Percentiles rank a stretch among this genome's conserved stretches.
Evolutionary conservation across 306 rosid genomes (phyloP).

Genomic region (Acacia confusa): DNA sequence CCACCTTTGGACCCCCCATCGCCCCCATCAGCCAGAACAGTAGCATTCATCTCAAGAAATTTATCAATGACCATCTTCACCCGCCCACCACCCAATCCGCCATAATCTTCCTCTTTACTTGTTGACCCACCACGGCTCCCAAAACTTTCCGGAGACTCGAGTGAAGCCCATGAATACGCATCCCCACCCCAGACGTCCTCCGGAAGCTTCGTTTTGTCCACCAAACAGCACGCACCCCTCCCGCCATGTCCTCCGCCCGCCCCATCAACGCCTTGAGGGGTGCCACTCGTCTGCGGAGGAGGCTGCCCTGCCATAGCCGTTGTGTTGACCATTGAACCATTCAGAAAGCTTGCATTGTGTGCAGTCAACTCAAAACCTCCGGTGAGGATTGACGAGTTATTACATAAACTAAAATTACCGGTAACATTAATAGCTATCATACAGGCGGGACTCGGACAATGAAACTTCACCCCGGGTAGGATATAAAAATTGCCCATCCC

Average conservation of each 20-base stretch:
- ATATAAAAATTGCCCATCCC: constrained; percentile 95
- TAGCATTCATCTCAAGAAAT: constrained; percentile 71
- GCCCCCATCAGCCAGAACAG: constrained; percentile 83
- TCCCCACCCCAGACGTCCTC: constrained; percentile 99
- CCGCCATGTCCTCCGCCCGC: constrained; percentile 98
- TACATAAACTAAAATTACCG: constrained; percentile 85
- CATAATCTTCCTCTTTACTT: constrained; percentile 78
- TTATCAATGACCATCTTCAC: constrained; percentile 51
- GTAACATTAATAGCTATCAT: constrained; percentile 71
- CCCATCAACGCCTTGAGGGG: constrained; percentile 83
- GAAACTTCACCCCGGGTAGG: constrained; percentile 86
- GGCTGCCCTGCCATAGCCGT: constrained; percentile 85
- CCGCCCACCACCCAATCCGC: constrained; percentile 88
- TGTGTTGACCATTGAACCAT: constrained; percentile 75
- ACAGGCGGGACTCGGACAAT: constrained; percentile 78
- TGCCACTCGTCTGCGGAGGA: constrained; percentile 95
- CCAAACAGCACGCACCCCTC: constrained; percentile 90
- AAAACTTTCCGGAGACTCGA: constrained; percentile 71
- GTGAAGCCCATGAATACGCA: constrained; percentile 86
- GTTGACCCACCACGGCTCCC: constrained; percentile 89
- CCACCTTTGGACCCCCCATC: constrained; percentile 86
- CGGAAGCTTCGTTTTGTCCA: constrained; percentile 75
- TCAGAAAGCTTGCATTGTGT: constrained; percentile 62
- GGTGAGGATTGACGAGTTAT: constrained; percentile 69
- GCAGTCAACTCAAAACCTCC: constrained; percentile 79